Evolutionary conservation across 1,284 basidiomycete species (phyloP).

Genomic region (Apiotrichum montevideense): DNA sequence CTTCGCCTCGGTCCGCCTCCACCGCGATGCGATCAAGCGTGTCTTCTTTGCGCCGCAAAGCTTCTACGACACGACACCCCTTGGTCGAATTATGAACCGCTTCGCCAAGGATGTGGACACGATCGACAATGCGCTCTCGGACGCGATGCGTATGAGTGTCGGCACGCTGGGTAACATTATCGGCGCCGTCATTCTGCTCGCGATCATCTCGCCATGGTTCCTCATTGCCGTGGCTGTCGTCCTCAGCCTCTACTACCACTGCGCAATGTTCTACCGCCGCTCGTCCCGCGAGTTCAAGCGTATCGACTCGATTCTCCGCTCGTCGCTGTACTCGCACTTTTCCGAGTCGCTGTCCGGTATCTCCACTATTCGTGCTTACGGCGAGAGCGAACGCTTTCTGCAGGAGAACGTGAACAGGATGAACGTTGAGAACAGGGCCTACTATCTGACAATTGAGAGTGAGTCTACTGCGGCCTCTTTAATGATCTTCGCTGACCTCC

Average conservation of each 20-base stretch:
- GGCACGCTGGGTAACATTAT: constrained; percentile 23
- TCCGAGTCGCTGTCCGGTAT: constrained; percentile 81
- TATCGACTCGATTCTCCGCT: constrained; percentile 43
- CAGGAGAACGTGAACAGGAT: constrained; percentile 63
- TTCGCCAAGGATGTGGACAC: constrained; percentile 63
- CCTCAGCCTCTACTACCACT: constrained; percentile 52
- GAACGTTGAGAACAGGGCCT: constrained; percentile 83
- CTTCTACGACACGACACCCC: constrained; percentile 84
- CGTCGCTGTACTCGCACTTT: constrained; percentile 74
- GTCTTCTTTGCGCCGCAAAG: constrained; percentile 71
- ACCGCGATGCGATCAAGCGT: constrained; percentile 55
- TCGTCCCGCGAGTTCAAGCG: constrained; percentile 83
- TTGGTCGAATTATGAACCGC: constrained; percentile 55
- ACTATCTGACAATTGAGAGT: constrained; percentile 52
- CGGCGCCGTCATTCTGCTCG: constrained; percentile 66
- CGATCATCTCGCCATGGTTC: constrained; percentile 76
- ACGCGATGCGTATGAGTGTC: constrained; percentile 68
- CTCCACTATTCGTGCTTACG: constrained; percentile 80
- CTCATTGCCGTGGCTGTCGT: constrained; percentile 64
- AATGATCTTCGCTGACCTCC: constrained; percentile 51
- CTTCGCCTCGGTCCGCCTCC: constrained; percentile 57
- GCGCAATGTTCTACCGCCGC: constrained; percentile 74
- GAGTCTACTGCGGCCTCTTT: too few species aligned
- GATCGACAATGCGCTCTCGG: constrained; percentile 60
- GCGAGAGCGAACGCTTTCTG: constrained; percentile 62